Evolutionary conservation across 768 basidiomycete species (phyloP).

Genomic region (Lanmaoa rubissima): DNA sequence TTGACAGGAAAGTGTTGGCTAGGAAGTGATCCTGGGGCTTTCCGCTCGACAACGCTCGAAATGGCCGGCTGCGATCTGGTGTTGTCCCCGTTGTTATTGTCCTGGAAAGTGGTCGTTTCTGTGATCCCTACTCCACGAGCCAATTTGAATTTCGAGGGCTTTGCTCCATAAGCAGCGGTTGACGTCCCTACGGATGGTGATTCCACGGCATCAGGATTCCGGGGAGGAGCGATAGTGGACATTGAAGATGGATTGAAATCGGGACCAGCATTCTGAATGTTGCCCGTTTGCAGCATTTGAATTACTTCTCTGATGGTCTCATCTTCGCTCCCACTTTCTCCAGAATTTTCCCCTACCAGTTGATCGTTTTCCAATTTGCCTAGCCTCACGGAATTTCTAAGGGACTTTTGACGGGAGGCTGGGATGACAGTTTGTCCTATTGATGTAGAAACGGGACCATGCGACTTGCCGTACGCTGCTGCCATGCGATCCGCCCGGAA

Average conservation of each 20-base stretch:
- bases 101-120: constrained; percentile 14
- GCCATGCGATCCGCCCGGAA: constrained; percentile 62
- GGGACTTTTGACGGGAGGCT: constrained; percentile 42
- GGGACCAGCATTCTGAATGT: constrained; percentile 54
- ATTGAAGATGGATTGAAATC: constrained; percentile 27
- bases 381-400: constrained; percentile 52
- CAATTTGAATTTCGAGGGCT: constrained; percentile 51
- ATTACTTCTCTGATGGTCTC: constrained; percentile 49
- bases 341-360: constrained; percentile 49
- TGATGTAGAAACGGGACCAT: constrained; percentile 36
- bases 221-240: not conserved
- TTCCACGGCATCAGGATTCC: not conserved
- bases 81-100: constrained; percentile 30
- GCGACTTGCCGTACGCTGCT: constrained; percentile 45
- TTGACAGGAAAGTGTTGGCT: constrained; percentile 17
- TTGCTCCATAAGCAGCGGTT: constrained; percentile 25
- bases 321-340: constrained; percentile 56
- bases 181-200: not conserved
- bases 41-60: constrained; percentile 27
- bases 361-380: constrained; percentile 53
- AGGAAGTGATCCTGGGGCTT: constrained; percentile 6
- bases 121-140: not conserved
- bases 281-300: constrained; percentile 49
- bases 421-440: constrained; percentile 44
- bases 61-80: constrained; percentile 35